Evolutionary conservation across 495 filamentous ascomycete species (phyloP), one percentile per base, ranked within the genome.

Genomic region (Penicillium fimorum): DNA sequence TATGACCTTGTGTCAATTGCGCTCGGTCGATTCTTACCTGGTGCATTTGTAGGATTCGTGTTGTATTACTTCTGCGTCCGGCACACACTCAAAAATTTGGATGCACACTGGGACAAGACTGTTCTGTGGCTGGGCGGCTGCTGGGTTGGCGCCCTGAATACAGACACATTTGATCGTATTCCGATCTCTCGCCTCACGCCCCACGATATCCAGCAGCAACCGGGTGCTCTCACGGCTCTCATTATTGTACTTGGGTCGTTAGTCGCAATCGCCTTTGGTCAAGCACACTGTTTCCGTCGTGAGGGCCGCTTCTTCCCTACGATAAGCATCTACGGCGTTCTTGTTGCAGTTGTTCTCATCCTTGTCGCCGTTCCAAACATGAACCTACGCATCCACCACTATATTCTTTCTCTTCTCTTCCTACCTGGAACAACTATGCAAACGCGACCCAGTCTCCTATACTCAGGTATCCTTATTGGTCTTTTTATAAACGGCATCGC

Each of bases 71-170:
- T 86, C 63, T 77, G 70, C 47, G 70, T 82, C 8, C 65, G 69
- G 3, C 67, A 75, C 50, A 80, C 76, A 1, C 72, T 91, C 2
- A 62, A 55, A 2, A 73, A 82, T 24, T 76, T 89, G 5, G 81
- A 77, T 1, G 85, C 89, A 5, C 85, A 87, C 59, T 69, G 86
- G 58, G 88, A 92, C 59, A 90, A 88, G 67, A 87, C 89, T 0
- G 59, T 91, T 24, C 72, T 91, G 25, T 92, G 88, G 88, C 76
- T 92, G 7, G 85, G 86, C 0, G 80, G 78, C 18, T 86, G 84
- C 70, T 93, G 90, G 90, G 76, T 92, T 51, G 89, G 87, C 27
- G 86, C 88, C 9, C 71, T 93, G 32, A 85, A 83, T 38, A 91
- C 89, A 54, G 82, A 89, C 60, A 91, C 90, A 6, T 83, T 94